Base-by-base conservation (phyloP, 1,284 basidiomycete genomes). In the Amylostereum areolatum region DNA sequence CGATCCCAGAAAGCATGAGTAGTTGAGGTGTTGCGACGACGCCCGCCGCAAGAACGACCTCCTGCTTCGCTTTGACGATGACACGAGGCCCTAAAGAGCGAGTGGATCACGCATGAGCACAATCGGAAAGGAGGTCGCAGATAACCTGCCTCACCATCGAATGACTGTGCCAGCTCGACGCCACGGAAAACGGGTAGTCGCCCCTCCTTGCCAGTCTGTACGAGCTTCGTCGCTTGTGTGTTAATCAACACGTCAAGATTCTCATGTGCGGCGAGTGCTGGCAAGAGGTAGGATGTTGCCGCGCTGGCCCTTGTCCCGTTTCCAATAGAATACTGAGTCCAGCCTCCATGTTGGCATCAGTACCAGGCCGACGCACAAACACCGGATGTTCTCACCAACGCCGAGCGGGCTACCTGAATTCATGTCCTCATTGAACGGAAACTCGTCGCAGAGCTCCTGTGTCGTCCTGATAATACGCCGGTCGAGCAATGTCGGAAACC, bases 221-320 rank as follows among this genome's bases (percentile, higher is more conserved):
- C 30, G 1, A 77, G 49, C 35, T 65, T 64, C 2, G 65, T 69
- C 5, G 70, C 73, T 18, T 63, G 65, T 1, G 70, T 66, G 40
- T 72, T 63, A n/a, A 73, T 51, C 1, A 74, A 57, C 28, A 77
- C 62, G 44, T 71, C 65, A 2, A 77, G 51, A 52, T 75, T 77
- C 3, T 61, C 52, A 9, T 72, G 56, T 7, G 7, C 18, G 32
- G 54, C 52, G 5, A 63, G 50, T 3, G 59, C 52, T 10, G 66
- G 62, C 1, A 59, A 55, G 18, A 77, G 58, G 54, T 71, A 72
- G 2, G 63, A 57, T 4, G 67, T 68, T 1, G 71, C 66, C 8
- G 71, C 62, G 40, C 64, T 68, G 44, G 61, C 66, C 9, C 70
- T 56, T 32, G 57, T 44, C 3, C 65, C 65, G 9, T 55, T 48